phyloP scores from a whole-genome alignment of 225 moss, liverwort and hornwort species.

The Physcomitrium patens region DNA sequence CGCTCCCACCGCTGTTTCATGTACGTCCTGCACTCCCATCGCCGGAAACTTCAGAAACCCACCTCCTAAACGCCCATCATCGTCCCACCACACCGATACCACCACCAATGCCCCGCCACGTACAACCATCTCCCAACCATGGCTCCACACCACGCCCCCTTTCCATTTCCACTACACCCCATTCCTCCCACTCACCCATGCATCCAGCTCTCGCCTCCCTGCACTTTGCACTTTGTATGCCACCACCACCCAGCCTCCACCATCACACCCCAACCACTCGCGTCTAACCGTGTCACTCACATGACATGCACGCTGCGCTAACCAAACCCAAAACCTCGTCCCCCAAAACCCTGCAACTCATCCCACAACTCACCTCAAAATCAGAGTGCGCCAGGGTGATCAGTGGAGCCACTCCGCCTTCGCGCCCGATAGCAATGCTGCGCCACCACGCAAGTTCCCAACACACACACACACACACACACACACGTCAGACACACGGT shows the following conservation, averaged over 20 bases:
- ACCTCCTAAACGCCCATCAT: background rate
- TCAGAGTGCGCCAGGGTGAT: conserved; percentile 86
- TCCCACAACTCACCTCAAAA: conserved; percentile 63
- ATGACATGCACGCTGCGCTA: too few relatives aligned
- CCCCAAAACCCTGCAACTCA: conserved; percentile 22
- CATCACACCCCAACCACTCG: too few relatives aligned
- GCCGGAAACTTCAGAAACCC: background rate
- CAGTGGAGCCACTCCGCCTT: conserved; percentile 91
- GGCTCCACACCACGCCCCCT: too few relatives aligned
- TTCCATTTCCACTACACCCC: too few relatives aligned
- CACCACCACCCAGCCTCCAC: too few relatives aligned
- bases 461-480: too few relatives aligned
- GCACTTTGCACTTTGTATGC: too few relatives aligned
- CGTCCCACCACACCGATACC: background rate
- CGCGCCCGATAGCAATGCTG: conserved; percentile 98
- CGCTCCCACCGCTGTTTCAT: conserved; percentile 95
- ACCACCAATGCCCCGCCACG: background rate
- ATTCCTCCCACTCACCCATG: too few relatives aligned
- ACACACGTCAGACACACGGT: too few relatives aligned
- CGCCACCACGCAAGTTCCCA: background rate
- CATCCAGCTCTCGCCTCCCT: too few relatives aligned
- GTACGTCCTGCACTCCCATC: conserved; percentile 64
- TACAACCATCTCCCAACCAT: too few relatives aligned
- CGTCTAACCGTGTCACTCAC: too few relatives aligned
- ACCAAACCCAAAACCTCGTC: background rate